Percentiles rank a stretch among this genome's conserved stretches.
phyloP scores from a whole-genome alignment of 345 rosid genomes.

The Crucihimalaya himalaica region DNA sequence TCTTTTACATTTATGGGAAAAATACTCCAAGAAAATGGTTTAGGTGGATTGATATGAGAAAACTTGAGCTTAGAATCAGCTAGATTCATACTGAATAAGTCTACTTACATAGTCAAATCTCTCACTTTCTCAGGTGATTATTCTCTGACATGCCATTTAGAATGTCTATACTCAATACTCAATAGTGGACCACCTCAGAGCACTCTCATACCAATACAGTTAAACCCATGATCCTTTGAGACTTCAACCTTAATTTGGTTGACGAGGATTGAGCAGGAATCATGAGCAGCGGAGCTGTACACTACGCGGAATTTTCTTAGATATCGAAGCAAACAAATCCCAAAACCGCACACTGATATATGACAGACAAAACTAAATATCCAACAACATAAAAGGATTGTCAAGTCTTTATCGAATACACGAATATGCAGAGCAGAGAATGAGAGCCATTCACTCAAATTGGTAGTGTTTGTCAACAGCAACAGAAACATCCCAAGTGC shows the following conservation, averaged over 20 bases:
- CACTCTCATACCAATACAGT: not conserved
- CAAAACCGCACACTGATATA: not conserved
- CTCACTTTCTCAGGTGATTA: not conserved
- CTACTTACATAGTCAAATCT: not conserved
- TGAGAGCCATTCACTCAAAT: constrained; percentile 50
- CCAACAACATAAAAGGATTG: not conserved
- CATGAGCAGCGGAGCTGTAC: not conserved
- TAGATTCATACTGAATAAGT: not conserved
- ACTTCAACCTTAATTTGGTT: not conserved
- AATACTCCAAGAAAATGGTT: not conserved
- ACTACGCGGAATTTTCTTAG: not conserved
- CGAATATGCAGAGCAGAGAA: not conserved
- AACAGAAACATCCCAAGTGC: constrained; percentile 91
- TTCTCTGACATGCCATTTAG: not conserved
- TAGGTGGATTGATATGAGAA: not conserved
- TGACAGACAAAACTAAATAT: not conserved
- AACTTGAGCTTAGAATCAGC: not conserved
- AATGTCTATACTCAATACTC: not conserved
- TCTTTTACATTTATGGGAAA: not conserved
- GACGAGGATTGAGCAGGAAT: not conserved
- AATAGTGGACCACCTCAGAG: not conserved
- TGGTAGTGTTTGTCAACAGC: constrained; percentile 89
- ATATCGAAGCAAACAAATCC: not conserved
- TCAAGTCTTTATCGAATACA: not conserved
- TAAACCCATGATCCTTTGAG: not conserved